A percentile compares a stretch with the other conserved stretches of the same genome.
Evolutionary conservation across 345 rosid genomes (phyloP).

Genomic region (Ceriops zippeliana): DNA sequence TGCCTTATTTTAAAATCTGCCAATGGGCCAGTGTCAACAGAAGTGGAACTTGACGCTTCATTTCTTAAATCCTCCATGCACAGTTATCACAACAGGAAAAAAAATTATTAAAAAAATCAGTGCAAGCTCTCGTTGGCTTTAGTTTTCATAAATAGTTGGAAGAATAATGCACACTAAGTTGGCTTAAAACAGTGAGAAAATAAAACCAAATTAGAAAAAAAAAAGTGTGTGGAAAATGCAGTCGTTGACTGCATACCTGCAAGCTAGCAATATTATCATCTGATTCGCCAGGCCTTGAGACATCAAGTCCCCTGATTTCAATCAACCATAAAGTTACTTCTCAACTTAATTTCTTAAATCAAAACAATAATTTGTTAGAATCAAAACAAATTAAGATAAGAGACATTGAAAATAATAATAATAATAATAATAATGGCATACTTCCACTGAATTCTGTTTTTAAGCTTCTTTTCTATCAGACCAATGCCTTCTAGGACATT

Average conservation of each 20-base stretch:
- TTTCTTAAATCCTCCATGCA: too few species aligned
- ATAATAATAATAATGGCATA: slow-evolving; percentile 26
- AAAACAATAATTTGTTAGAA: not conserved
- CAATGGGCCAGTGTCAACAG: too few species aligned
- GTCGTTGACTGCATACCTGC: slow-evolving; percentile 54
- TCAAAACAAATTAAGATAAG: not conserved
- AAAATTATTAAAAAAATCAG: too few species aligned
- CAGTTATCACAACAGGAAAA: too few species aligned
- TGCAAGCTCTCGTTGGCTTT: too few species aligned
- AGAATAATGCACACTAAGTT: too few species aligned
- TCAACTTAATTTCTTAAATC: not conserved
- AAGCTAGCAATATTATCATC: slow-evolving; percentile 65
- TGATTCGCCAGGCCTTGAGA: slow-evolving; percentile 74
- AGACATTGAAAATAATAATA: not conserved
- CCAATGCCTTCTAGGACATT: slow-evolving; percentile 99
- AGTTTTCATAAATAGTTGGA: too few species aligned
- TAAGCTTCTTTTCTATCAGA: slow-evolving; percentile 92
- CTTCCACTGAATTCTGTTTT: slow-evolving; percentile 99
- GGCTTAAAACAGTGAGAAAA: not conserved
- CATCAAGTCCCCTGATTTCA: slow-evolving; percentile 76
- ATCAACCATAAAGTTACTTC: slow-evolving; percentile 22
- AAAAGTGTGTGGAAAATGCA: not conserved
- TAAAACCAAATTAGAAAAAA: not conserved
- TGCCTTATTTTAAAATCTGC: not conserved
- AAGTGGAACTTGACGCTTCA: too few species aligned